Percentiles rank a stretch among this genome's conserved stretches.
Evolutionary conservation across 176 grass and related monocot species (phyloP).

Genomic region (Aechmea fasciata): DNA sequence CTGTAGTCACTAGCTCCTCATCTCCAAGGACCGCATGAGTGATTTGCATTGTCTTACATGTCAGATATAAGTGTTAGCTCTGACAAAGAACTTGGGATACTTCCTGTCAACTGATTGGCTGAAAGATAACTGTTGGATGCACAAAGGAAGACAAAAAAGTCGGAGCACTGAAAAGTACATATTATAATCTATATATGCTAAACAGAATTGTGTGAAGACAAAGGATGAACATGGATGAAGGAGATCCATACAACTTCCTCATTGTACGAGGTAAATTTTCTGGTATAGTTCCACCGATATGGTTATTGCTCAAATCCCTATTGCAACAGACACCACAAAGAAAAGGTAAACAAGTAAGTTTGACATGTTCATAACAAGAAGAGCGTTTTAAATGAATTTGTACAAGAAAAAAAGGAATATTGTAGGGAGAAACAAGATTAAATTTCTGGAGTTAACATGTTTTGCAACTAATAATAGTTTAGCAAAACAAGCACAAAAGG

Average conservation of each 20-base stretch:
- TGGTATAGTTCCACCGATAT: slow-evolving; percentile 68
- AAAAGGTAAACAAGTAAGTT: neutral
- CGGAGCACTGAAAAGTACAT: too few species aligned
- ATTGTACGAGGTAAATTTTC: slow-evolving; percentile 52
- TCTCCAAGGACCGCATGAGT: neutral
- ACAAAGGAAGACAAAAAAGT: neutral
- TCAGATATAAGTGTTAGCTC: slow-evolving; percentile 24
- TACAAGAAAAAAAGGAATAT: too few species aligned
- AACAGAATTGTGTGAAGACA: neutral
- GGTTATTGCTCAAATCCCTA: slow-evolving; percentile 96
- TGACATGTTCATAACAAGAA: neutral
- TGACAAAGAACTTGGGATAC: slow-evolving; percentile 10
- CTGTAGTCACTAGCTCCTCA: neutral
- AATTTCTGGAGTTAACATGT: slow-evolving; percentile 2
- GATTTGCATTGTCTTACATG: slow-evolving; percentile 10
- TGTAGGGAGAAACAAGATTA: neutral
- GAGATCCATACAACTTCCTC: slow-evolving; percentile 21
- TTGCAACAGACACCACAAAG: neutral
- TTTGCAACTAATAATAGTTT: neutral
- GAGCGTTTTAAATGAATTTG: neutral
- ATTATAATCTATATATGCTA: too few species aligned
- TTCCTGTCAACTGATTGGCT: slow-evolving; percentile 17
- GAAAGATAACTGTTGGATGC: slow-evolving; percentile 16
- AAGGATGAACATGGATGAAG: neutral
- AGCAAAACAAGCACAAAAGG: neutral